Evolutionary conservation across 805 yeast species (phyloP).

Genomic region (Sungouiozyma intestinalis): DNA sequence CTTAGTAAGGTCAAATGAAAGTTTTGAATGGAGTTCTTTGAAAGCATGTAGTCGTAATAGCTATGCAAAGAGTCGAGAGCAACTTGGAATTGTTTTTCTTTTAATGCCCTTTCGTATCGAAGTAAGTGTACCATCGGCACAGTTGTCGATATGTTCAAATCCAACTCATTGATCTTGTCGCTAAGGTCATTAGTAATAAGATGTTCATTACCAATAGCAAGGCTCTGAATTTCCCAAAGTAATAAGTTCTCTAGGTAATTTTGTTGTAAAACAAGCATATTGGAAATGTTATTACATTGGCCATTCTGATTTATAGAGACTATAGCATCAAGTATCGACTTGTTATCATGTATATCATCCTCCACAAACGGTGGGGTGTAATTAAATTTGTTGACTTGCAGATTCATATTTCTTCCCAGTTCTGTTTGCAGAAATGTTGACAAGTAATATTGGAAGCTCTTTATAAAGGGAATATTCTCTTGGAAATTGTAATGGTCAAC

Average conservation of each 20-base stretch:
- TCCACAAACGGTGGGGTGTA: neutral
- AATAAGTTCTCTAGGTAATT: constrained; percentile 18
- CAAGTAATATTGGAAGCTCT: neutral
- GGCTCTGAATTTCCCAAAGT: constrained; percentile 13
- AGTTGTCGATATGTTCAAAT: constrained; percentile 8
- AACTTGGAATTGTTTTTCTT: constrained; percentile 17
- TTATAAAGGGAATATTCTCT: constrained; percentile 3
- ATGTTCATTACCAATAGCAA: neutral
- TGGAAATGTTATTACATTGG: neutral
- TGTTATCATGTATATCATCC: constrained; percentile 3
- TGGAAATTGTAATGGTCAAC: constrained; percentile 13
- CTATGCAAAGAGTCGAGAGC: constrained; percentile 45
- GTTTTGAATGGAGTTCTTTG: constrained; percentile 48
- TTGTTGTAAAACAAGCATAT: constrained; percentile 4
- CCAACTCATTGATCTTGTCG: constrained; percentile 11
- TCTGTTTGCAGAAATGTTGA: neutral
- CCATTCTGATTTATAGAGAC: neutral
- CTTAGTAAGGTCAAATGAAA: constrained; percentile 72
- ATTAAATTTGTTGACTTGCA: neutral
- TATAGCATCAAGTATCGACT: constrained; percentile 7
- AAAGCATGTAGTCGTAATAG: constrained; percentile 66
- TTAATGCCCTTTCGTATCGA: constrained; percentile 6
- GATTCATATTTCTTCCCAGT: neutral
- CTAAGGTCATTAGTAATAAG: neutral
- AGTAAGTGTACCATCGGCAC: constrained; percentile 22